Evolutionary conservation across 805 yeast genomes (phyloP).

Genomic region (Metschnikowia cubensis): DNA sequence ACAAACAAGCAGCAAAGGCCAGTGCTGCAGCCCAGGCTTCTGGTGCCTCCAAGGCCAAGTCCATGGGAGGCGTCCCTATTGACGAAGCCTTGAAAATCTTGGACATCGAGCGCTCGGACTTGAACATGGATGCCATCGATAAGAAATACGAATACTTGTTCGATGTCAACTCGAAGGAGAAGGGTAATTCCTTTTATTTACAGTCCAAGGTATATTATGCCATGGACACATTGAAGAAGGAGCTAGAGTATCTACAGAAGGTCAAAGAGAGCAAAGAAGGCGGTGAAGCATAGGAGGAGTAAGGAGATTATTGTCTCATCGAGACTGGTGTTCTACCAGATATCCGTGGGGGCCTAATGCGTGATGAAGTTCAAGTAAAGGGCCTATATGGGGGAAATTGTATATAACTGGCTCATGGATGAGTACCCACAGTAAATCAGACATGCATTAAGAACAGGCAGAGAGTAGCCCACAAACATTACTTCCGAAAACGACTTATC

Average conservation of each 20-base stretch:
- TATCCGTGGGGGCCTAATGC: neutral
- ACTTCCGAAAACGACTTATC: too few relatives aligned
- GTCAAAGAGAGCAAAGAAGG: slow-evolving; percentile 27
- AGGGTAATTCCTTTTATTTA: slow-evolving; percentile 92
- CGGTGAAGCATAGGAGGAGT: neutral
- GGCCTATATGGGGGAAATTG: neutral
- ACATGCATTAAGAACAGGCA: neutral
- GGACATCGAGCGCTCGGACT: slow-evolving; percentile 61
- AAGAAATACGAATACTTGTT: slow-evolving; percentile 78
- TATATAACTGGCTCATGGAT: neutral
- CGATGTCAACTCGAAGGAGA: slow-evolving; percentile 85
- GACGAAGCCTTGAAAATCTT: slow-evolving; percentile 91
- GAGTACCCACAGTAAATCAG: neutral
- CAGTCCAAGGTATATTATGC: slow-evolving; percentile 94
- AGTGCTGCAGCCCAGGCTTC: slow-evolving; percentile 56
- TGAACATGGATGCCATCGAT: slow-evolving; percentile 56
- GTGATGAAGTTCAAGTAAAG: too few relatives aligned
- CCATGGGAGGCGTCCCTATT: slow-evolving; percentile 72
- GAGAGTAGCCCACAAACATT: too few relatives aligned
- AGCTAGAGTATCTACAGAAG: slow-evolving; percentile 57
- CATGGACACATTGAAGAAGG: slow-evolving; percentile 83
- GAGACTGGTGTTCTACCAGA: neutral
- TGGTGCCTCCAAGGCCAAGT: slow-evolving; percentile 41
- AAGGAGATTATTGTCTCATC: too few relatives aligned
- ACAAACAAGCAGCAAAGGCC: slow-evolving; percentile 92